A percentile compares a stretch with the other conserved stretches of the same genome.
Conservation (phyloP, 1,284 basidiomycete genomes). For the Papiliotrema laurentii region DNA sequence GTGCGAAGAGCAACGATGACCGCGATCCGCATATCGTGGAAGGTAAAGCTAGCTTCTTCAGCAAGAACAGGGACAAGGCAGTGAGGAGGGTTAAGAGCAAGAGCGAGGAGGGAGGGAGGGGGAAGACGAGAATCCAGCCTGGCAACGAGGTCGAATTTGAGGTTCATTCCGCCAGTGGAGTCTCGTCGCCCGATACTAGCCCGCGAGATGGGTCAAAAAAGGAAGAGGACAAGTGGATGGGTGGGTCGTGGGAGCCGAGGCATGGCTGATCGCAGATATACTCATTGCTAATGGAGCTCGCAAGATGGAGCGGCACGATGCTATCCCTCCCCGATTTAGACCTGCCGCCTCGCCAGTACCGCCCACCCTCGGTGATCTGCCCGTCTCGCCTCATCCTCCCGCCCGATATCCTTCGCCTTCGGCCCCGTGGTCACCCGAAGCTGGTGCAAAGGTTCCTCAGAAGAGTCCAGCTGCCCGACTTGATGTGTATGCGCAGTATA, state of each 20-base stretch:
- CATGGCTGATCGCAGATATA: conserved; percentile 56
- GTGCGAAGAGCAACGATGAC: conserved; percentile 62
- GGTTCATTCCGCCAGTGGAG: conserved; percentile 35
- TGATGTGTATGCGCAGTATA: background rate
- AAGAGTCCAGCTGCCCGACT: background rate
- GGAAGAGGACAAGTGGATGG: conserved; percentile 50
- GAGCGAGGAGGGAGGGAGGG: conserved; percentile 26
- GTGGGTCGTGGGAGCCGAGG: conserved; percentile 18
- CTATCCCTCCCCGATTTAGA: conserved; percentile 8
- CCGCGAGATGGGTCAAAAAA: conserved; percentile 42
- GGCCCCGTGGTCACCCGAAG: background rate
- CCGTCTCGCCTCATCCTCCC: conserved; percentile 18
- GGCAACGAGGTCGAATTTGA: conserved; percentile 44
- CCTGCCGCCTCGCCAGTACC: conserved; percentile 20
- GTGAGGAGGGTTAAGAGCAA: conserved; percentile 25
- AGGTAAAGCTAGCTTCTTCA: conserved; percentile 47
- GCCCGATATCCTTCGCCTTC: background rate
- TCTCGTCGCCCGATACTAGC: conserved; percentile 34
- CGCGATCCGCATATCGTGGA: conserved; percentile 60
- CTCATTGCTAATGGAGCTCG: conserved; percentile 63
- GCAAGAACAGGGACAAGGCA: conserved; percentile 12
- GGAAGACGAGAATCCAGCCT: conserved; percentile 38
- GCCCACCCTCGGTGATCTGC: conserved; percentile 9
- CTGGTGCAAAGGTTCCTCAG: background rate
- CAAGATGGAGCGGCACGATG: conserved; percentile 60